A percentile compares a stretch with the other conserved stretches of the same genome.
Conservation (phyloP, 2,329 filamentous ascomycete genomes). For the Cercospora zeina region DNA sequence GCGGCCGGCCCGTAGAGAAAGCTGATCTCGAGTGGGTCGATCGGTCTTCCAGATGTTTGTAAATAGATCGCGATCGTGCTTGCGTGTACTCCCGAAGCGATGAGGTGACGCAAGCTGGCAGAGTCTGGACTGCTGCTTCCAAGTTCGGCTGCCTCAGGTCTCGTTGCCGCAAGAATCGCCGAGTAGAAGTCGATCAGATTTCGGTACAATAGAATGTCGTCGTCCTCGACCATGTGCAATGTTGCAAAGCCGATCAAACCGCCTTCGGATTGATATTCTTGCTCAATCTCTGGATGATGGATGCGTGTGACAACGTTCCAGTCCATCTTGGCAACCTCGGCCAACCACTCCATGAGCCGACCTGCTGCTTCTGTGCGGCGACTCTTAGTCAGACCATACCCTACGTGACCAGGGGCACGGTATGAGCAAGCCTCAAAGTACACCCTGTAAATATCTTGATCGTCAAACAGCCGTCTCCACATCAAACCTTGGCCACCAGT, state of each 20-base stretch:
- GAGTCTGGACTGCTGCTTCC: constrained; percentile 22
- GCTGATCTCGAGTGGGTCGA: constrained; percentile 54
- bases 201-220: constrained; percentile 62
- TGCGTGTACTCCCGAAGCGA: constrained; percentile 53
- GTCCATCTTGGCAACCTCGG: constrained; percentile 55
- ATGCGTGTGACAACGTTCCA: constrained; percentile 56
- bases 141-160: constrained; percentile 2
- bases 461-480: constrained; percentile 63
- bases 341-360: constrained; percentile 59
- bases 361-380: constrained; percentile 62
- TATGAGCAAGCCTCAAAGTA: constrained; percentile 59
- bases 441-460: constrained; percentile 58
- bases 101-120: constrained; percentile 54
- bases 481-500: constrained; percentile 53
- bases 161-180: constrained; percentile 47
- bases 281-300: constrained; percentile 56
- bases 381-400: constrained; percentile 48
- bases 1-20: constrained; percentile 58
- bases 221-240: constrained; percentile 57
- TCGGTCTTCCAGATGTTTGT: constrained; percentile 48
- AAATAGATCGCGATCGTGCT: constrained; percentile 54
- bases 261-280: constrained; percentile 39
- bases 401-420: constrained; percentile 35
- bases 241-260: constrained; percentile 58
- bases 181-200: constrained; percentile 60